Evolutionary conservation across 371 early-diverging fungal genomes (phyloP).

Genomic region (Dinochytrium kinnereticum): DNA sequence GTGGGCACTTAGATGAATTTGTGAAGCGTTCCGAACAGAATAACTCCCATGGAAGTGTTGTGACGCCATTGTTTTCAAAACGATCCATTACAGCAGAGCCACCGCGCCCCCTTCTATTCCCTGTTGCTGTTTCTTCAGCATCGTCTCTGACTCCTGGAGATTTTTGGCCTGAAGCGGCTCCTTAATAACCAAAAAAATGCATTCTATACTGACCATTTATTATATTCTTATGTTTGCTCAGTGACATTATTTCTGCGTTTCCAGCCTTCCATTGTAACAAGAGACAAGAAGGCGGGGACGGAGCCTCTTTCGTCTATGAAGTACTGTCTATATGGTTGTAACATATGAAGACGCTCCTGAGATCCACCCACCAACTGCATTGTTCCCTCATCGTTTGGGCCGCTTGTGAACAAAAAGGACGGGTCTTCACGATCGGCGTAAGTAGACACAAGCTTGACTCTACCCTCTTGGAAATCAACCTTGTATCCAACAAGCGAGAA

Average conservation of each 20-base stretch:
- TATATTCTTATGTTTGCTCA: too few species aligned
- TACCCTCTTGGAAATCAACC: constrained; percentile 71
- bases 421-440: constrained; percentile 58
- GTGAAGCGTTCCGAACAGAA: not conserved
- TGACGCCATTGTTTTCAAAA: not conserved
- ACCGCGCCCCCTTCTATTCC: not conserved
- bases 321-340: constrained; percentile 61
- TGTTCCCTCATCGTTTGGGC: constrained; percentile 61
- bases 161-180: constrained; percentile 10
- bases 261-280: constrained; percentile 69
- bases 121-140: not conserved
- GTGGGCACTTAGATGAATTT: not conserved
- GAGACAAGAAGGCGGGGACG: constrained; percentile 81
- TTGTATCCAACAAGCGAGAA: constrained; percentile 73
- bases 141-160: not conserved
- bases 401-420: constrained; percentile 69
- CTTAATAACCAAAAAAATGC: too few species aligned
- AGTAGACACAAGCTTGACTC: constrained; percentile 71
- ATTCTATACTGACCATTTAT: too few species aligned
- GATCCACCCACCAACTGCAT: constrained; percentile 69
- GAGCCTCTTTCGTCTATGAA: constrained; percentile 70
- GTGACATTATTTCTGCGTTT: constrained; percentile 42
- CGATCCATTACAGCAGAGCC: not conserved
- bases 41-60: not conserved
- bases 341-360: constrained; percentile 60